These are phyloP conservation scores for Trichoderma atroviride DNA, from an alignment of 2,329 filamentous ascomycete genomes.

Conservation along the genomic window DNA sequence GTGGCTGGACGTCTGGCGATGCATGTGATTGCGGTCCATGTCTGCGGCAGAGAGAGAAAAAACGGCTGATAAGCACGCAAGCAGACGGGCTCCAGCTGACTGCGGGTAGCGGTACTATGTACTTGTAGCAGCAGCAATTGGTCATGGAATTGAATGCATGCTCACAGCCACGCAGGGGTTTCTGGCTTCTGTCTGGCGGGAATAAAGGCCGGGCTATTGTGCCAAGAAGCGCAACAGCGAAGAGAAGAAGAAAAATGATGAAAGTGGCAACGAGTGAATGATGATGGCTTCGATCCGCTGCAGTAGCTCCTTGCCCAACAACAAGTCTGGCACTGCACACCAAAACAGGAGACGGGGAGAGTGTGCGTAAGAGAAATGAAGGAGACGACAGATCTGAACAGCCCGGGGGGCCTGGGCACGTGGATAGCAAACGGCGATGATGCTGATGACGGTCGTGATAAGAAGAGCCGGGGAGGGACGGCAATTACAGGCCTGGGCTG, in stretches of 20 bases:
- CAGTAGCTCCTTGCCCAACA: neutral
- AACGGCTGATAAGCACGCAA: constrained; percentile 19
- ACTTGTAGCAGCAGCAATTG: neutral
- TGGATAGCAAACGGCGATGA: constrained; percentile 5
- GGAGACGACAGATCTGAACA: neutral
- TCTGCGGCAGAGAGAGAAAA: neutral
- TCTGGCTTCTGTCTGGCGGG: neutral
- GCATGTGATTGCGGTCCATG: constrained; percentile 34
- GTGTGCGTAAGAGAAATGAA: neutral
- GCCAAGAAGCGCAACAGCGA: neutral
- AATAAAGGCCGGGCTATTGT: neutral
- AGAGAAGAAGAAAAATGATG: neutral
- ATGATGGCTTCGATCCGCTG: neutral
- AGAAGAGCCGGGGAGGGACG: neutral
- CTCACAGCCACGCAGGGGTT: constrained; percentile 1
- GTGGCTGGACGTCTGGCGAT: constrained; percentile 27
- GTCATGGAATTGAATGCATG: neutral
- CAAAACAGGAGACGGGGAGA: neutral
- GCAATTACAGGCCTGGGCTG: neutral
- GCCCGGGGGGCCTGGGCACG: constrained; percentile 20
- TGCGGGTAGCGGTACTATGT: neutral
- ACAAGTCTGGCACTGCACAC: neutral
- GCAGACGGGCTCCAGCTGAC: neutral
- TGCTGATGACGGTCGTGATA: constrained; percentile 11
- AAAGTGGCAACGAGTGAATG: neutral